A percentile compares a stretch with the other conserved stretches of the same genome.
Conservation (phyloP, 768 basidiomycete species). For the Russula sp. region DNA sequence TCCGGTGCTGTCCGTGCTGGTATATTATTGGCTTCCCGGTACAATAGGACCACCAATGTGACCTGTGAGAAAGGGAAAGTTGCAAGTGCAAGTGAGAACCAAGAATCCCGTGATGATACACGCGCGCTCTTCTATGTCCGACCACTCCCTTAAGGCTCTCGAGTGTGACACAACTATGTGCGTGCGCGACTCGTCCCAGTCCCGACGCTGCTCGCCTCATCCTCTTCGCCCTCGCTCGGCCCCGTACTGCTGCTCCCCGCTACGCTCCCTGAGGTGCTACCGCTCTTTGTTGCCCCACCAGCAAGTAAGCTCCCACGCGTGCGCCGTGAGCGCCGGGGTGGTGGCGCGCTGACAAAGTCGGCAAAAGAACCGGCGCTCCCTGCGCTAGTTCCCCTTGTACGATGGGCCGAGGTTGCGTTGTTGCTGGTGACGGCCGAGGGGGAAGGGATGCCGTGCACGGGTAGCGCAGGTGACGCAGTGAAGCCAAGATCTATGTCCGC, state of each 20-base stretch:
- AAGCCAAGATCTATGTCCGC: constrained; percentile 60
- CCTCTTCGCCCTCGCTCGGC: constrained; percentile 36
- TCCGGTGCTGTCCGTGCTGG: background rate
- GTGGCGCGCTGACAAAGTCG: constrained; percentile 57
- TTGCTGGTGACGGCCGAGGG: constrained; percentile 3
- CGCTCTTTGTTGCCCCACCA: constrained; percentile 19
- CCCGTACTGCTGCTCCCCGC: constrained; percentile 34
- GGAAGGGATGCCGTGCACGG: constrained; percentile 42
- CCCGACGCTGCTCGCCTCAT: constrained; percentile 11
- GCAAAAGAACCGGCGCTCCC: constrained; percentile 39
- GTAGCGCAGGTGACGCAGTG: constrained; percentile 36
- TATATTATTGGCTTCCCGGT: constrained; percentile 5
- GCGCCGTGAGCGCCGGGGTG: constrained; percentile 25
- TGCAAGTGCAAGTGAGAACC: constrained; percentile 7
- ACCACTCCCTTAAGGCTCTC: background rate
- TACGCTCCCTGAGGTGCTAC: constrained; percentile 22
- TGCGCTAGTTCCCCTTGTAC: constrained; percentile 35
- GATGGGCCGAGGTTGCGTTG: constrained; percentile 20
- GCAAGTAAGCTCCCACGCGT: constrained; percentile 25
- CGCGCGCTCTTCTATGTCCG: background rate
- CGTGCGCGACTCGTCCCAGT: constrained; percentile 8
- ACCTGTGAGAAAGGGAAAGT: background rate
- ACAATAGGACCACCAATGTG: constrained; percentile 11
- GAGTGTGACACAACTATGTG: background rate
- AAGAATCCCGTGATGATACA: constrained; percentile 4